Conservation (phyloP, 768 basidiomycete genomes). For the Leccinum arenicola region DNA sequence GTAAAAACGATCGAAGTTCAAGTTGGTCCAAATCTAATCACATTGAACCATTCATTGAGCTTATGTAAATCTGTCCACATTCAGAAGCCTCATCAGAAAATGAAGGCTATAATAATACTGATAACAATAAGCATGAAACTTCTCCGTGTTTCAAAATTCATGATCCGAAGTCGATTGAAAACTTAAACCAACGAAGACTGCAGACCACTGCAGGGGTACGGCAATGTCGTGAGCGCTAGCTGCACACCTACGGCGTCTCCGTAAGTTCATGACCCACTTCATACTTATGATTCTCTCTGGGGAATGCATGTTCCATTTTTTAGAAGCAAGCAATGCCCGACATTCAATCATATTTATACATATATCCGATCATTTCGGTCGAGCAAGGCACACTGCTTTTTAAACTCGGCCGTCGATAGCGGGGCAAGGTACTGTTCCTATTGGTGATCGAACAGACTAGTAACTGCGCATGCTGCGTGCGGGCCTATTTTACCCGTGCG, state of each 20-base stretch:
- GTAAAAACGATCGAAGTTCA: neutral
- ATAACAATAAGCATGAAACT: constrained; percentile 28
- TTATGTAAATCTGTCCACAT: constrained; percentile 17
- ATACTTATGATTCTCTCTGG: neutral
- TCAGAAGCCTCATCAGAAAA: neutral
- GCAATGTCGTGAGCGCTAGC: constrained; percentile 19
- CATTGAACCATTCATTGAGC: neutral
- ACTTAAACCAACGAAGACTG: constrained; percentile 4
- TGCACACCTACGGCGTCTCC: neutral
- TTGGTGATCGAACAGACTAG: neutral
- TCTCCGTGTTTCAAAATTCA: constrained; percentile 26
- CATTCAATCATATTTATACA: neutral
- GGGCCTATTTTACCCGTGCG: neutral
- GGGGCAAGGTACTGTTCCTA: constrained; percentile 3
- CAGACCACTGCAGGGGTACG: constrained; percentile 10
- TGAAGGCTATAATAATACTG: constrained; percentile 5
- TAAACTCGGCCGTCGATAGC: constrained; percentile 2
- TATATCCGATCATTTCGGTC: constrained; percentile 8
- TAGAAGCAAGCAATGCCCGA: constrained; percentile 7
- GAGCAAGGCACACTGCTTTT: neutral
- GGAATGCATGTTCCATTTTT: constrained; percentile 20
- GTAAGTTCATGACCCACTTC: neutral
- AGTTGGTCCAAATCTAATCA: constrained; percentile 20
- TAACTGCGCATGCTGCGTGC: neutral
- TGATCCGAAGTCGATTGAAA: constrained; percentile 19